Evolutionary conservation across 164 flowering plant species (phyloP).

Genomic region (Malania oleifera): DNA sequence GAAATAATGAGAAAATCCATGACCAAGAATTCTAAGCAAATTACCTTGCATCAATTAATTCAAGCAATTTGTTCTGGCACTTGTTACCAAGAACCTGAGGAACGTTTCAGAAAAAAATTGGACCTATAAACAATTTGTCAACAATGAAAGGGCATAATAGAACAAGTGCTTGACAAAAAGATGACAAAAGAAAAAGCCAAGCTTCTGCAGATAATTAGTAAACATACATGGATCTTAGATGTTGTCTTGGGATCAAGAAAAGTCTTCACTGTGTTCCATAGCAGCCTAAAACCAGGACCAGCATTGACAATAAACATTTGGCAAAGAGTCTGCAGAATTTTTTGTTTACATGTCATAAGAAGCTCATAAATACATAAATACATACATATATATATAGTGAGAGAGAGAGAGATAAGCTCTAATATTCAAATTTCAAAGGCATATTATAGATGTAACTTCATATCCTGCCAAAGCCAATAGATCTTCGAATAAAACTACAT

Average conservation of each 20-base stretch:
- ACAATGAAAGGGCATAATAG: neutral
- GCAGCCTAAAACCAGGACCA: conserved; percentile 86
- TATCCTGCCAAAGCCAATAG: too few relatives aligned
- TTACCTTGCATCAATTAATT: conserved; percentile 27
- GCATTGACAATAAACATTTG: conserved; percentile 96
- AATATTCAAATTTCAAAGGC: too few relatives aligned
- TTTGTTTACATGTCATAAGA: too few relatives aligned
- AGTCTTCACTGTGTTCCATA: conserved; percentile 81
- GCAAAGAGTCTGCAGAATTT: conserved; percentile 56
- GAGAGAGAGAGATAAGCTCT: too few relatives aligned
- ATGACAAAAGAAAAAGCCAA: conserved; percentile 2
- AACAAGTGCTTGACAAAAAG: neutral
- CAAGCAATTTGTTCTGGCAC: conserved; percentile 22
- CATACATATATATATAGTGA: too few relatives aligned
- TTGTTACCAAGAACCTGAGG: conserved; percentile 25
- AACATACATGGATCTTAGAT: conserved; percentile 82
- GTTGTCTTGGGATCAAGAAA: conserved; percentile 86
- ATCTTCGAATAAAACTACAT: too few relatives aligned
- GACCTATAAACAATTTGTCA: too few relatives aligned
- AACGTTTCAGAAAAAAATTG: neutral
- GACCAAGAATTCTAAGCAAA: neutral
- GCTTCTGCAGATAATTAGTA: conserved; percentile 28
- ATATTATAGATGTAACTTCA: too few relatives aligned
- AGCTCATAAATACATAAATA: too few relatives aligned
- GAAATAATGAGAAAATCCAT: neutral